These are phyloP conservation scores for Trematosphaeria pertusa DNA, from an alignment of 2,329 filamentous ascomycete species.

Conservation along the genomic window DNA sequence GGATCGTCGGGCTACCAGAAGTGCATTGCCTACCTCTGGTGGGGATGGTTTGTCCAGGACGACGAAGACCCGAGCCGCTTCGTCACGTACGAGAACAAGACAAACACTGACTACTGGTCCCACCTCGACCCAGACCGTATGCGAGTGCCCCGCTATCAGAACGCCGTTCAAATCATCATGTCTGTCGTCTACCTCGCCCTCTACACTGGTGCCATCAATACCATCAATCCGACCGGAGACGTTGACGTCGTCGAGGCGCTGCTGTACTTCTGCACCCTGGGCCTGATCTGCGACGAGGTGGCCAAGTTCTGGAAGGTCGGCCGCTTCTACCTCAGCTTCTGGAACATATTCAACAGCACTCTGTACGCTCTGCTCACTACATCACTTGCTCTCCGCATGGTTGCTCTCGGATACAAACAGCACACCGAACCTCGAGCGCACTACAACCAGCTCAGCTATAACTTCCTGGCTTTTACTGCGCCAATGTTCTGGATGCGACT, in stretches of 20 bases:
- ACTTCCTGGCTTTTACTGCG: conserved; percentile 89
- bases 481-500: conserved; percentile 98
- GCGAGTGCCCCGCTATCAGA: conserved; percentile 91
- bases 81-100: conserved; percentile 83
- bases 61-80: conserved; percentile 90
- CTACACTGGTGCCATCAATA: conserved; percentile 92
- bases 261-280: conserved; percentile 89
- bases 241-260: conserved; percentile 83
- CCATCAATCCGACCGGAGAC: conserved; percentile 84
- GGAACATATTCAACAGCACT: conserved; percentile 91
- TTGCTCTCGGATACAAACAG: conserved; percentile 72
- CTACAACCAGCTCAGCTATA: conserved; percentile 86
- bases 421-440: conserved; percentile 59
- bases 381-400: conserved; percentile 79
- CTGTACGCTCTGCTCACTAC: conserved; percentile 81
- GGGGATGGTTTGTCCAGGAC: conserved; percentile 95
- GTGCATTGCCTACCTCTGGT: conserved; percentile 91
- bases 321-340: conserved; percentile 89
- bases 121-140: conserved; percentile 96
- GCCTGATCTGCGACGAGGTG: conserved; percentile 87
- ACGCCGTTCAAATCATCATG: conserved; percentile 83
- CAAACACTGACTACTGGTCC: conserved; percentile 75
- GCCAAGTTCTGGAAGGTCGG: conserved; percentile 95
- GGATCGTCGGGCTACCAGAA: conserved; percentile 95
- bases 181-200: conserved; percentile 83